These are phyloP conservation scores for Cryphonectria naterciae DNA, from an alignment of 2,329 filamentous ascomycete species.

Conservation along the genomic window DNA sequence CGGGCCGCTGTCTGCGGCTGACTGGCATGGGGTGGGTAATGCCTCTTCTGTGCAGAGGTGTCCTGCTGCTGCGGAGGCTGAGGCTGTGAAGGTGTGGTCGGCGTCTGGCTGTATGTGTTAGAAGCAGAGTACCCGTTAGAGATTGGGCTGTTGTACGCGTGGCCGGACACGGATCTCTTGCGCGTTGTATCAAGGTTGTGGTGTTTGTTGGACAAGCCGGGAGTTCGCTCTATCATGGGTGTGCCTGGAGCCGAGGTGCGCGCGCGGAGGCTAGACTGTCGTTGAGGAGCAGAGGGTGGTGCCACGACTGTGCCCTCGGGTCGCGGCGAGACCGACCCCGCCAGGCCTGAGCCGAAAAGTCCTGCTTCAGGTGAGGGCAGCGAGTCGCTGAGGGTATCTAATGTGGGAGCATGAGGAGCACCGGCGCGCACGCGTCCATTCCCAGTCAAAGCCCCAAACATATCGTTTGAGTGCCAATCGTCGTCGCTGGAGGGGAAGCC, in stretches of 20 bases:
- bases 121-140: slow-evolving; percentile 7
- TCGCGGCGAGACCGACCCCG: slow-evolving; percentile 33
- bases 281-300: slow-evolving; percentile 53
- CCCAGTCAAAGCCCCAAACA: slow-evolving; percentile 49
- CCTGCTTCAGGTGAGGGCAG: slow-evolving; percentile 46
- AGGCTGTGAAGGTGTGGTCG: slow-evolving; percentile 30
- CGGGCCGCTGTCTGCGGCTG: slow-evolving; percentile 34
- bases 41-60: slow-evolving; percentile 35
- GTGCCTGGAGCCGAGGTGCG: slow-evolving; percentile 41
- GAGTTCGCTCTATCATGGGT: slow-evolving; percentile 18
- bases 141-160: slow-evolving; percentile 4
- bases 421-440: slow-evolving; percentile 38
- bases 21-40: slow-evolving; percentile 30
- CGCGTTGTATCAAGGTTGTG: slow-evolving; percentile 30
- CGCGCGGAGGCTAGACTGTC: slow-evolving; percentile 58
- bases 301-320: slow-evolving; percentile 31
- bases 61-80: slow-evolving; percentile 41
- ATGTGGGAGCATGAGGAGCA: slow-evolving; percentile 38
- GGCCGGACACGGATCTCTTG: slow-evolving; percentile 22
- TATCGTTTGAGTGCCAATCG: slow-evolving; percentile 53
- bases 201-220: slow-evolving; percentile 33
- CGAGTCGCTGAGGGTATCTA: slow-evolving; percentile 52
- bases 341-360: slow-evolving; percentile 42
- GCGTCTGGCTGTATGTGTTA: slow-evolving; percentile 10
- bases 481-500: slow-evolving; percentile 50